Evolutionary conservation across 495 filamentous ascomycete genomes (phyloP).

Genomic region (Podospora didyma): DNA sequence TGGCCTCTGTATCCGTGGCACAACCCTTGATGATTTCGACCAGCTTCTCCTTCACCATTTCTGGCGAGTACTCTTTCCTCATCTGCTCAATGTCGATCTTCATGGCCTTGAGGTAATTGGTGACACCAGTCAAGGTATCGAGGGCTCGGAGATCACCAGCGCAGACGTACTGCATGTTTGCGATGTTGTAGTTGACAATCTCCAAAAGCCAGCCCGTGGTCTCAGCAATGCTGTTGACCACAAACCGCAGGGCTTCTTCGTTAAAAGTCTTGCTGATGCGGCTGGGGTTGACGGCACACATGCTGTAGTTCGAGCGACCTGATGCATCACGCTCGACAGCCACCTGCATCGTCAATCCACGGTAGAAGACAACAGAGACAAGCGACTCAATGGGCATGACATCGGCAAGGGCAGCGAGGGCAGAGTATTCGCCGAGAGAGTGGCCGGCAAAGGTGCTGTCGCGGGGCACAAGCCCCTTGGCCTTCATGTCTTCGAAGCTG

Average conservation of each 20-base stretch:
- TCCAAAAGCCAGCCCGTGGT: conserved; percentile 92
- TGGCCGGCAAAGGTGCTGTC: conserved; percentile 97
- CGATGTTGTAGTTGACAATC: conserved; percentile 98
- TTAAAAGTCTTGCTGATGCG: conserved; percentile 97
- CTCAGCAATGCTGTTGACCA: conserved; percentile 88
- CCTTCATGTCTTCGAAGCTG: conserved; percentile 97
- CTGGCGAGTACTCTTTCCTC: conserved; percentile 77
- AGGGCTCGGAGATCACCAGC: conserved; percentile 95
- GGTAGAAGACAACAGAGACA: conserved; percentile 98
- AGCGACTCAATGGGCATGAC: conserved; percentile 99
- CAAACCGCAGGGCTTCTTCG: conserved; percentile 91
- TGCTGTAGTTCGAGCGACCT: conserved; percentile 94
- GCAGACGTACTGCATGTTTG: conserved; percentile 97
- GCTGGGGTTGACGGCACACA: conserved; percentile 98
- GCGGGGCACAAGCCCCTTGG: conserved; percentile 90
- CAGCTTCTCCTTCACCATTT: conserved; percentile 47
- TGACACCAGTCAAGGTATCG: conserved; percentile 85
- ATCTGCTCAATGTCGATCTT: conserved; percentile 94
- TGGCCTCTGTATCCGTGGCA: conserved; percentile 78
- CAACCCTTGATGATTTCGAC: conserved; percentile 74
- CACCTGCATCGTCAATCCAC: conserved; percentile 98
- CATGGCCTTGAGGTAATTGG: conserved; percentile 91
- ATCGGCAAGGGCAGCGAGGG: conserved; percentile 91
- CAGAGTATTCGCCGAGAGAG: conserved; percentile 97
- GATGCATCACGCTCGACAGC: conserved; percentile 92